A percentile compares a stretch with the other conserved stretches of the same genome.
Evolutionary conservation across 2,329 filamentous ascomycete genomes (phyloP).

Genomic region (Claviceps sp.): DNA sequence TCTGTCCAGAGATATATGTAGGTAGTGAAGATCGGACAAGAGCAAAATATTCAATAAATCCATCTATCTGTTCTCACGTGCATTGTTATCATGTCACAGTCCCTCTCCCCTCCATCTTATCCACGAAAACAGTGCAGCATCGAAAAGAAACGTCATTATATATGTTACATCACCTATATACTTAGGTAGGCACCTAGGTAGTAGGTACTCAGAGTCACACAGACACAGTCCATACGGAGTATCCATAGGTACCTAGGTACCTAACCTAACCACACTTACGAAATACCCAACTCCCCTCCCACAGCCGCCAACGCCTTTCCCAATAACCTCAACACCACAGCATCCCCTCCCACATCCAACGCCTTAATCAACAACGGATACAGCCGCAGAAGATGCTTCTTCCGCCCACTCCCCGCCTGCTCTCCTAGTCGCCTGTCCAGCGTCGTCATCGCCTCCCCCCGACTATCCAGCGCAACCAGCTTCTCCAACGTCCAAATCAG

Average conservation of each 20-base stretch:
- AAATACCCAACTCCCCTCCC: conserved; percentile 32
- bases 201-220: too few relatives aligned
- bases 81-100: too few relatives aligned
- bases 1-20: too few relatives aligned
- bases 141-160: too few relatives aligned
- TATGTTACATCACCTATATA: too few relatives aligned
- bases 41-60: too few relatives aligned
- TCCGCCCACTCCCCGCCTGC: conserved; percentile 38
- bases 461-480: conserved; percentile 54
- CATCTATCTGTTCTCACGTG: too few relatives aligned
- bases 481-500: conserved; percentile 56
- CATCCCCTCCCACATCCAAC: conserved; percentile 43
- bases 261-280: not conserved
- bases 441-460: conserved; percentile 54
- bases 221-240: not conserved
- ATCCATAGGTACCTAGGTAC: too few relatives aligned
- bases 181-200: too few relatives aligned
- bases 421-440: conserved; percentile 16
- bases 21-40: too few relatives aligned
- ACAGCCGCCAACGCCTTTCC: conserved; percentile 49
- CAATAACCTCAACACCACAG: conserved; percentile 42
- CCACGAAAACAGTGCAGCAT: too few relatives aligned
- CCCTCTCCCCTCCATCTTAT: too few relatives aligned
- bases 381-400: conserved; percentile 66
- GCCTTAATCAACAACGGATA: conserved; percentile 65